Evolutionary conservation across 31 red algal genomes (phyloP), one percentile per base, ranked within the genome.

Genomic region (Bonnemaisonia californica): DNA sequence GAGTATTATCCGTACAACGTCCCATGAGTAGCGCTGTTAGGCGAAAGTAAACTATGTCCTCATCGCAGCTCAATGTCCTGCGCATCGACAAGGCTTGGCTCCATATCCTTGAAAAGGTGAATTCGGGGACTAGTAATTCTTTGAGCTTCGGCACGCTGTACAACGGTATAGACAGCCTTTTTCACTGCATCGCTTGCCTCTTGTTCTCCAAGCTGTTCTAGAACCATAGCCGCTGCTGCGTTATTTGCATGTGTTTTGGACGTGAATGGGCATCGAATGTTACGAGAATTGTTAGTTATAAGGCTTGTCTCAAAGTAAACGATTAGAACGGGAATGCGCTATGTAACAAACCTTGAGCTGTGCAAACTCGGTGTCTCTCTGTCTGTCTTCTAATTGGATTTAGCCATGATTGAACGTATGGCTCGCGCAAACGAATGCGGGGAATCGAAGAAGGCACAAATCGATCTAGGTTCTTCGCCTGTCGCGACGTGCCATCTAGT

Each of bases 401-500:
- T 3, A 87, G 48, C 83, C 83, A 87, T 28, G 73, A 78, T 16
- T 72, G 57, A 22, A 76, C 45, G 4, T 42, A 40, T 36, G 36
- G 23, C 47, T 77, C 54, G 16, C 54, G 54, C 7, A 87, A 41
- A 13, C 83, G 41, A 56, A 87, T 58, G 11, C 83, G n/a, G 0
- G 72, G 71, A 41, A 87, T 34, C 22, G 16, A 67, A 42, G 68
- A 64, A 12, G 83, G 83, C 83, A 87, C 78, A 45, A 78, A 79
- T 23, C 54, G 54, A 35, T 87, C 83, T 37, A 87, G 56, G 61
- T 87, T 87, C 54, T 87, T 87, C 21, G 83, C 83, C 33, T 87
- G 83, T 30, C 73, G 62, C 37, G 83, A 87, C 16, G 83, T 87
- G 13, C 83, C 83, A 71, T 87, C 83, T 24, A 79, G 65, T n/a